Conservation (phyloP, 2,329 filamentous ascomycete genomes). For the Aureobasidium sp. region DNA sequence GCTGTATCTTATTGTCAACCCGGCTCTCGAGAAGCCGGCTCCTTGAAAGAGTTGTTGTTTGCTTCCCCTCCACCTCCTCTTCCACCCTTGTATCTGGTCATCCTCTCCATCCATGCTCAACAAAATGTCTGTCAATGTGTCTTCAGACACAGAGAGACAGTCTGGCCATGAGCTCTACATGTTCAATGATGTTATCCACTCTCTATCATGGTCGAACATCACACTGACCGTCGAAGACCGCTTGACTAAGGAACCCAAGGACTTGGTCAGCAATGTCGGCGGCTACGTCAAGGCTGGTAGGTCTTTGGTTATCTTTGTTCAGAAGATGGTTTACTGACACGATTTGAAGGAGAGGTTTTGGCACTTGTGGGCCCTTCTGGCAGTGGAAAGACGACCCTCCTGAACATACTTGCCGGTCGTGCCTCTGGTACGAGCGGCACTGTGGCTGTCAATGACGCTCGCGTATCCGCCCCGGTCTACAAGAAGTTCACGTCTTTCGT, state of each 20-base stretch:
- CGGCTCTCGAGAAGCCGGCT: background rate
- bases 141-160: constrained; percentile 10
- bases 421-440: constrained; percentile 41
- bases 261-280: constrained; percentile 50
- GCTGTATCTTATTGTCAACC: background rate
- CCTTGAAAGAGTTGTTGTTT: background rate
- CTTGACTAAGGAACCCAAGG: constrained; percentile 49
- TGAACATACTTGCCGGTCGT: constrained; percentile 65
- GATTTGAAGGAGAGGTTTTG: constrained; percentile 54
- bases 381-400: constrained; percentile 70
- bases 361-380: constrained; percentile 68
- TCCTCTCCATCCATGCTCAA: background rate
- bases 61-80: background rate
- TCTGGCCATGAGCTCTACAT: constrained; percentile 33
- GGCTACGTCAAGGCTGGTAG: constrained; percentile 40
- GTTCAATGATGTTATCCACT: constrained; percentile 51
- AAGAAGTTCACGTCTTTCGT: constrained; percentile 55
- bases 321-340: background rate
- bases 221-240: constrained; percentile 62
- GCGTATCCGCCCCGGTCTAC: constrained; percentile 43
- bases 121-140: background rate
- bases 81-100: background rate
- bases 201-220: constrained; percentile 55
- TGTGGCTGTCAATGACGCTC: constrained; percentile 53
- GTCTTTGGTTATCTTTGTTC: background rate